Conservation (phyloP, 495 filamentous ascomycete genomes). For the Rhypophila decipiens region DNA sequence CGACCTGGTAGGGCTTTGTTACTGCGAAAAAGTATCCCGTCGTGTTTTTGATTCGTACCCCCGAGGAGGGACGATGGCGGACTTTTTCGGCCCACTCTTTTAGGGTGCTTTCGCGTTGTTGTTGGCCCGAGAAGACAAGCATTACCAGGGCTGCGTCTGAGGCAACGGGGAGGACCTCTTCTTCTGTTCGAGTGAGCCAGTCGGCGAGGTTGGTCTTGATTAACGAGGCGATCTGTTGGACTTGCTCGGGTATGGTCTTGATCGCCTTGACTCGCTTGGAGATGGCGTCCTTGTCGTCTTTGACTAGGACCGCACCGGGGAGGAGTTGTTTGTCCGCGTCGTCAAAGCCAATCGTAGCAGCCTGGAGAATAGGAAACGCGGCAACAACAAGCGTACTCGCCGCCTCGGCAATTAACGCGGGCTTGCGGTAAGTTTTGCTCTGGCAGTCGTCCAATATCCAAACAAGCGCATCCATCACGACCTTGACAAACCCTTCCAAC, state of each 20-base stretch:
- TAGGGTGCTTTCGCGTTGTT: slow-evolving; percentile 26
- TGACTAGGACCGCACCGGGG: slow-evolving; percentile 13
- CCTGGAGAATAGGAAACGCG: slow-evolving; percentile 30
- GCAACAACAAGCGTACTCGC: slow-evolving; percentile 50
- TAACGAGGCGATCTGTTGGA: slow-evolving; percentile 15
- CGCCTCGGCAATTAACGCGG: slow-evolving; percentile 64
- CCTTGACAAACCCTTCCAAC: slow-evolving; percentile 10
- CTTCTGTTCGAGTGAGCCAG: slow-evolving; percentile 37
- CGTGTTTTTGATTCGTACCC: slow-evolving; percentile 20
- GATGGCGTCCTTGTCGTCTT: slow-evolving; percentile 10
- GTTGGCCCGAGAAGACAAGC: slow-evolving; percentile 27
- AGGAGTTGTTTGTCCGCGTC: slow-evolving; percentile 3
- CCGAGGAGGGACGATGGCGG: slow-evolving; percentile 17
- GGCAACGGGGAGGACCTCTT: slow-evolving; percentile 34
- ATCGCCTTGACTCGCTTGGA: slow-evolving; percentile 11
- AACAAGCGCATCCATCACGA: slow-evolving; percentile 15
- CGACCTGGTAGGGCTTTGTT: slow-evolving; percentile 26
- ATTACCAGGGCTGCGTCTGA: slow-evolving; percentile 37
- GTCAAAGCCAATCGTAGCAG: slow-evolving; percentile 6
- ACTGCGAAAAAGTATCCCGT: slow-evolving; percentile 41
- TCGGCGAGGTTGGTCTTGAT: slow-evolving; percentile 21
- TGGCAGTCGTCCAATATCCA: slow-evolving; percentile 29
- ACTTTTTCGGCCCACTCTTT: slow-evolving; percentile 32
- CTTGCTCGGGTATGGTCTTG: not conserved
- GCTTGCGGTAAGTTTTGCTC: slow-evolving; percentile 46